phyloP scores from a whole-genome alignment of 495 filamentous ascomycete genomes.

The Aspergillus affinis region DNA sequence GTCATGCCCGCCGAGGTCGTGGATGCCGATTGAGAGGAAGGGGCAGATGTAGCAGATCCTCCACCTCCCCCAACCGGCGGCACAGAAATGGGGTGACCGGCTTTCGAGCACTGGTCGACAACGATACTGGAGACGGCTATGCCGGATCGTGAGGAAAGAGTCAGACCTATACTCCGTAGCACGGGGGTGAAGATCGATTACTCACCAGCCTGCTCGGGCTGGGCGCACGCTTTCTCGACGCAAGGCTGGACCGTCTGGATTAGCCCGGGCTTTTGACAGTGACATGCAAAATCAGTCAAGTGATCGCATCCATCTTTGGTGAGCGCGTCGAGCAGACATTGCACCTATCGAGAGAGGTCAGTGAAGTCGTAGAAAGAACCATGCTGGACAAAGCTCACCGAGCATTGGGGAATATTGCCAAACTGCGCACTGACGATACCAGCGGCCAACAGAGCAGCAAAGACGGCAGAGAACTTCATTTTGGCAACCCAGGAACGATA shows the following conservation, averaged over 20 bases:
- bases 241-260: constrained; percentile 43
- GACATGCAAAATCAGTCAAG: constrained; percentile 51
- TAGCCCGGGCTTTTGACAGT: constrained; percentile 47
- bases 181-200: neutral
- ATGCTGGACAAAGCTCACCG: constrained; percentile 28
- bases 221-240: constrained; percentile 40
- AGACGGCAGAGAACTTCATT: constrained; percentile 41
- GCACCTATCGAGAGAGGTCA: constrained; percentile 26
- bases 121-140: constrained; percentile 41
- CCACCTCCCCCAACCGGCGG: constrained; percentile 25
- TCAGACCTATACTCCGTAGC: neutral
- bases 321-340: constrained; percentile 44
- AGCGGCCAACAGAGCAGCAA: constrained; percentile 37
- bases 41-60: constrained; percentile 19
- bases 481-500: constrained; percentile 14
- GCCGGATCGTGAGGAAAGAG: neutral
- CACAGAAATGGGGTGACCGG: constrained; percentile 39
- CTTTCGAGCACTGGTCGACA: constrained; percentile 32
- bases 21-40: constrained; percentile 7
- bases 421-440: constrained; percentile 42
- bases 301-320: constrained; percentile 41
- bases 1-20: constrained; percentile 13
- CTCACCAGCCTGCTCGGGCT: constrained; percentile 38
- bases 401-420: constrained; percentile 42
- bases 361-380: neutral